Percentiles rank a stretch among this genome's conserved stretches.
Conservation (phyloP, 2,329 filamentous ascomycete species). For the Myriosclerotinia curreyana region DNA sequence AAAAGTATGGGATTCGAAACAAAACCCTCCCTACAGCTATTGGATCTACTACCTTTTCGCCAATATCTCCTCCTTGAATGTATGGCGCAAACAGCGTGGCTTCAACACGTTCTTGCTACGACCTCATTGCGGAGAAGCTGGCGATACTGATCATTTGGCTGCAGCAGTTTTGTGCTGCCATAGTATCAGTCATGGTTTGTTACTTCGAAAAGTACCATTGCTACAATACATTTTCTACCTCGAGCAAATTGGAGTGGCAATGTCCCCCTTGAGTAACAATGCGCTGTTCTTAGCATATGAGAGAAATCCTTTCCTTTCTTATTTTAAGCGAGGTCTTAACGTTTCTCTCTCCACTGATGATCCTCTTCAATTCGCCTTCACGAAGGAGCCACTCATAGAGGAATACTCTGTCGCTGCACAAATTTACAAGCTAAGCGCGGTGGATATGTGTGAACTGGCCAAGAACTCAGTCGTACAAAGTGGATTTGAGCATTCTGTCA, state of each 20-base stretch:
- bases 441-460: slow-evolving; percentile 97
- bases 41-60: slow-evolving; percentile 98
- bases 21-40: slow-evolving; percentile 98
- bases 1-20: slow-evolving; percentile 81
- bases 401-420: slow-evolving; percentile 97
- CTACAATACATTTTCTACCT: slow-evolving; percentile 97
- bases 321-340: slow-evolving; percentile 92
- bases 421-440: slow-evolving; percentile 94
- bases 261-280: slow-evolving; percentile 99
- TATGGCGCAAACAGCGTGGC: slow-evolving; percentile 83
- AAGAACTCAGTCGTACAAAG: slow-evolving; percentile 95
- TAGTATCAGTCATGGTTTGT: slow-evolving; percentile 91
- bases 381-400: slow-evolving; percentile 95
- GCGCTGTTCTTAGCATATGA: slow-evolving; percentile 95
- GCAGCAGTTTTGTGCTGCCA: slow-evolving; percentile 89
- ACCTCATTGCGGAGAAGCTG: slow-evolving; percentile 94
- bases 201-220: slow-evolving; percentile 89
- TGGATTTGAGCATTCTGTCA: slow-evolving; percentile 85
- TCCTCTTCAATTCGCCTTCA: slow-evolving; percentile 95
- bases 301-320: slow-evolving; percentile 91
- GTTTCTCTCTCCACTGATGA: slow-evolving; percentile 96
- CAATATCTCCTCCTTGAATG: slow-evolving; percentile 89
- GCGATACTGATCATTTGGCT: slow-evolving; percentile 92
- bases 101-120: slow-evolving; percentile 95
- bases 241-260: slow-evolving; percentile 96